Evolutionary conservation across 768 basidiomycete genomes (phyloP).

Genomic region (Russula abietina): DNA sequence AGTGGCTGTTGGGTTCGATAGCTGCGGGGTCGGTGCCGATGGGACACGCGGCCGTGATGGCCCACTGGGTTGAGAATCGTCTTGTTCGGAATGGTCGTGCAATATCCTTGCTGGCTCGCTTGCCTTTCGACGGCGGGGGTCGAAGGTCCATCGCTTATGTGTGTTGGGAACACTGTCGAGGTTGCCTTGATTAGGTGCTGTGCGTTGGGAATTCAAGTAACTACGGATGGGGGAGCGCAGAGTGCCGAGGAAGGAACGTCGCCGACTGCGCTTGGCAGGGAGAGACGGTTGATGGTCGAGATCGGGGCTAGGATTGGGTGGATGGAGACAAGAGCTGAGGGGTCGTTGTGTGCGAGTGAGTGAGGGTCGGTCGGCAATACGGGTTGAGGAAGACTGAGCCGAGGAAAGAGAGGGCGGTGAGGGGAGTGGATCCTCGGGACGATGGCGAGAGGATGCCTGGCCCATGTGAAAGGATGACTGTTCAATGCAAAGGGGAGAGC

Average conservation of each 20-base stretch:
- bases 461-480: constrained; percentile 3
- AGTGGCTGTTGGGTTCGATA: background rate
- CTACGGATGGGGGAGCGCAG: constrained; percentile 14
- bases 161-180: background rate
- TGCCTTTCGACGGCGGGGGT: constrained; percentile 14
- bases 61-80: constrained; percentile 3
- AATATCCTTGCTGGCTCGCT: background rate
- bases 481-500: background rate
- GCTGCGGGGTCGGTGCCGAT: background rate
- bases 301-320: constrained; percentile 15
- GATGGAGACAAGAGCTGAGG: background rate
- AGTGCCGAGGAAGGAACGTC: constrained; percentile 16
- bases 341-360: background rate
- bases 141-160: constrained; percentile 15
- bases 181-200: background rate
- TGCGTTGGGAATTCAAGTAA: background rate
- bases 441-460: constrained; percentile 15
- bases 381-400: background rate
- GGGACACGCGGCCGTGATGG: background rate
- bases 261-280: constrained; percentile 8
- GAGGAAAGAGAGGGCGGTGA: background rate
- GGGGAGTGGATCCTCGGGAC: background rate
- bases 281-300: constrained; percentile 11
- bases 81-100: background rate
- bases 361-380: background rate